phyloP scores from a whole-genome alignment of 2,329 filamentous ascomycete genomes.

The Torrubiellomyces zombiae region DNA sequence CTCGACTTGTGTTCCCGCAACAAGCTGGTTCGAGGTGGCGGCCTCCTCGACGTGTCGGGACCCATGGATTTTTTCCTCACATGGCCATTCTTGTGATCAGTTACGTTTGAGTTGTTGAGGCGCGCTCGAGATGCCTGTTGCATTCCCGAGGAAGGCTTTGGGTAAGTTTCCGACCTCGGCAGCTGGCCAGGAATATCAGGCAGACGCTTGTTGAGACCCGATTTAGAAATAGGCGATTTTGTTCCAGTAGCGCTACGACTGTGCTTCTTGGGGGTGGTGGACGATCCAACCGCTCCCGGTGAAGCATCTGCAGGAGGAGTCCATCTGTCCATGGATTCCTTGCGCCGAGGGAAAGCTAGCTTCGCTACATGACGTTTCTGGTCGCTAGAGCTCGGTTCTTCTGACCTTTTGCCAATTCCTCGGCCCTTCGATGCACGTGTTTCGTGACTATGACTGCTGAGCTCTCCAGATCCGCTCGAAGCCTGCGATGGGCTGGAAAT shows the following conservation, averaged over 20 bases:
- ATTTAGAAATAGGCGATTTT: no score
- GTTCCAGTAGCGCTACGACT: no score
- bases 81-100: no score
- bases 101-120: slow-evolving; percentile 21
- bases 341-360: slow-evolving; percentile 17
- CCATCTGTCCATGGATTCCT: slow-evolving; percentile 11
- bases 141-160: slow-evolving; percentile 26
- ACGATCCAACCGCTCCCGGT: no score
- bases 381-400: no score
- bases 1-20: slow-evolving; percentile 22
- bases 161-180: slow-evolving; percentile 39
- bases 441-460: no score
- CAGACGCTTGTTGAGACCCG: no score
- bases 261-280: slow-evolving; percentile 22
- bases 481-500: no score
- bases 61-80: slow-evolving; percentile 25
- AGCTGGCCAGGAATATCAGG: no score
- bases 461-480: no score
- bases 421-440: no score
- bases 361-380: slow-evolving; percentile 40
- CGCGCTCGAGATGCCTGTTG: slow-evolving; percentile 31
- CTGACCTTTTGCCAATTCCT: no score
- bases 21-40: slow-evolving; percentile 34
- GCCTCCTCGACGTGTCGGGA: slow-evolving; percentile 32
- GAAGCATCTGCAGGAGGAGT: slow-evolving; percentile 2